Evolutionary conservation across 176 grass and related monocot species (phyloP).

Genomic region (Typha latifolia): DNA sequence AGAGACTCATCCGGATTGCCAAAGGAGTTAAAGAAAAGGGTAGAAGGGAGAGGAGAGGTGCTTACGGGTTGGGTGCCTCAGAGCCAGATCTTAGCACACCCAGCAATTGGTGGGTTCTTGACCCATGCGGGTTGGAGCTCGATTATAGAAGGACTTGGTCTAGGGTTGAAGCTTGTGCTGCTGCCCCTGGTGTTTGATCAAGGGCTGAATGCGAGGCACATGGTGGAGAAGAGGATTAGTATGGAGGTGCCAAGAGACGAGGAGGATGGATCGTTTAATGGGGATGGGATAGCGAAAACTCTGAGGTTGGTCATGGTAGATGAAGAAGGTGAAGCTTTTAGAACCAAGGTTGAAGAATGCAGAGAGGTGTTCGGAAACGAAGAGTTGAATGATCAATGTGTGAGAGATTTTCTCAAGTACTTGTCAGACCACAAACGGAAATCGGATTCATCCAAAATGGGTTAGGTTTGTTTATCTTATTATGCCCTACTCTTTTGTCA

Average conservation of each 20-base stretch:
- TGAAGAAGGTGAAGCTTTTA: conserved; percentile 22
- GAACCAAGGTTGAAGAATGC: conserved; percentile 26
- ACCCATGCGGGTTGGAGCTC: conserved; percentile 61
- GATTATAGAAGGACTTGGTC: conserved; percentile 29
- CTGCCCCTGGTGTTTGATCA: conserved; percentile 59
- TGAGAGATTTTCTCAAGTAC: conserved; percentile 27
- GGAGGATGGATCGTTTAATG: conserved; percentile 41
- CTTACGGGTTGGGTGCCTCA: conserved; percentile 49
- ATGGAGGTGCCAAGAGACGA: conserved; percentile 41
- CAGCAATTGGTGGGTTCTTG: conserved; percentile 43
- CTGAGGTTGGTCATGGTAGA: conserved; percentile 41
- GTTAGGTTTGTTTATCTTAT: too few relatives aligned
- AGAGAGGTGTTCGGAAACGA: conserved; percentile 39
- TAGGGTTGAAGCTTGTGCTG: conserved; percentile 33
- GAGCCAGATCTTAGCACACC: conserved; percentile 30
- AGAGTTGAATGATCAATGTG: conserved; percentile 26
- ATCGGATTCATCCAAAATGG: too few relatives aligned
- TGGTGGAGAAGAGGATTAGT: conserved; percentile 33
- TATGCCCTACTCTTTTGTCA: too few relatives aligned
- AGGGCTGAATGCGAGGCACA: conserved; percentile 41
- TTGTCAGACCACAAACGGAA: conserved; percentile 16
- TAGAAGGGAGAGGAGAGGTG: conserved; percentile 19
- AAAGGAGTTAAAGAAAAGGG: conserved; percentile 28
- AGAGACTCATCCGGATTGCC: conserved; percentile 20
- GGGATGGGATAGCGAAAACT: conserved; percentile 25